Conservation (phyloP, 2,329 filamentous ascomycete genomes). For the Westerdykella ornata region DNA sequence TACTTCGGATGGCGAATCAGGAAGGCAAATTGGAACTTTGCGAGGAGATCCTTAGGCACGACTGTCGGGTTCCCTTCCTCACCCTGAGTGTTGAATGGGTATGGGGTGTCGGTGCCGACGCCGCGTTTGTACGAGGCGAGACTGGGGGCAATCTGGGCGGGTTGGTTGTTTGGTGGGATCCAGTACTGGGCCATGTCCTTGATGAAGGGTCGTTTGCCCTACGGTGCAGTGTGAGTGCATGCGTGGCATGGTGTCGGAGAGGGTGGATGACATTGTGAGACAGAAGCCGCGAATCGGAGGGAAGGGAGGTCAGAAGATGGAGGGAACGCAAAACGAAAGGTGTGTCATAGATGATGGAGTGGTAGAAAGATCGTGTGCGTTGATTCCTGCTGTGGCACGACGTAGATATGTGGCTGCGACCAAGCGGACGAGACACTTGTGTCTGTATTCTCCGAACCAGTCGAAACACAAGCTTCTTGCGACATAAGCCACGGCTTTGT, state of each 20-base stretch:
- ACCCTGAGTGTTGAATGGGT: constrained; percentile 51
- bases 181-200: constrained; percentile 97
- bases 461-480: constrained; percentile 12
- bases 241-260: constrained; percentile 3
- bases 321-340: neutral
- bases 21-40: constrained; percentile 88
- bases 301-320: neutral
- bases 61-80: constrained; percentile 78
- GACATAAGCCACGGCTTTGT: constrained; percentile 17
- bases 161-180: constrained; percentile 64
- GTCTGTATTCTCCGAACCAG: constrained; percentile 8
- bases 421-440: constrained; percentile 1
- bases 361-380: constrained; percentile 2
- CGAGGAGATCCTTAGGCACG: constrained; percentile 65
- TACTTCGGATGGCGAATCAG: constrained; percentile 91
- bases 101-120: constrained; percentile 53
- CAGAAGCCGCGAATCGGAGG: neutral
- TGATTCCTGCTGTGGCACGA: neutral
- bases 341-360: neutral
- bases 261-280: constrained; percentile 1
- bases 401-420: constrained; percentile 4
- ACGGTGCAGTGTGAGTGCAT: constrained; percentile 15
- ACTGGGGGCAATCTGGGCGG: constrained; percentile 70
- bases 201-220: constrained; percentile 93
- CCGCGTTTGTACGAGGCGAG: constrained; percentile 54